Conservation (phyloP, 805 yeast genomes). For the Cyberlindnera subsufficiens region DNA sequence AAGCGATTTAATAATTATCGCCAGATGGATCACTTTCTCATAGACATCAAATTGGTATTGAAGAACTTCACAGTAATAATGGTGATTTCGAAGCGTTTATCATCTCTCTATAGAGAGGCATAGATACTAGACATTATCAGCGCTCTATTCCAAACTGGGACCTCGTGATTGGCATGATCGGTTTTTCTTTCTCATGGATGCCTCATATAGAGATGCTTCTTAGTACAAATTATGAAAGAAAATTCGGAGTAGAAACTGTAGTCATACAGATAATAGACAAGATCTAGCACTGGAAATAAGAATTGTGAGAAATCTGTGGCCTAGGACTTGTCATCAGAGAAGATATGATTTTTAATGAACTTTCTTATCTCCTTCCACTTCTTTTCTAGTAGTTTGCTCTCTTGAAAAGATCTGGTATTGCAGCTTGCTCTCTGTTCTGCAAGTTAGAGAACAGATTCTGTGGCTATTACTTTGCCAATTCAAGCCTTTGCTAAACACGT, state of each 20-base stretch:
- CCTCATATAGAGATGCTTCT: slow-evolving; percentile 31
- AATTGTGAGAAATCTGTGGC: slow-evolving; percentile 45
- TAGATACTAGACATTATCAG: slow-evolving; percentile 41
- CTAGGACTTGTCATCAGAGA: slow-evolving; percentile 45
- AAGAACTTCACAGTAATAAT: too few relatives aligned
- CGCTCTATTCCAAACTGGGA: slow-evolving; percentile 53
- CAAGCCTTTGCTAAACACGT: too few relatives aligned
- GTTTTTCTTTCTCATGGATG: slow-evolving; percentile 38
- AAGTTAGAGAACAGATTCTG: too few relatives aligned
- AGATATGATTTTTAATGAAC: slow-evolving; percentile 7
- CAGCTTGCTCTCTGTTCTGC: too few relatives aligned
- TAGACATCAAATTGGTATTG: too few relatives aligned
- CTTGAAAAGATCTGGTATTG: too few relatives aligned
- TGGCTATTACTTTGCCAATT: too few relatives aligned
- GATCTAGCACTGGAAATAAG: slow-evolving; percentile 35
- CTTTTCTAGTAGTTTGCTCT: too few relatives aligned
- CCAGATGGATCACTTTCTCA: slow-evolving; percentile 46
- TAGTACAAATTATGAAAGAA: slow-evolving; percentile 30
- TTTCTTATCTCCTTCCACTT: too few relatives aligned
- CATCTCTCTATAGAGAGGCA: slow-evolving; percentile 39
- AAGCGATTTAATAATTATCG: slow-evolving; percentile 37
- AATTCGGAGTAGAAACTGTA: slow-evolving; percentile 42
- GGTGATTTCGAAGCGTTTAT: slow-evolving; percentile 30
- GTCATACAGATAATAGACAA: slow-evolving; percentile 48
- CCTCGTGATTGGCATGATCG: slow-evolving; percentile 32